Base-by-base conservation (phyloP, 2,329 filamentous ascomycete species). In the Geoglossum cookeanum region DNA sequence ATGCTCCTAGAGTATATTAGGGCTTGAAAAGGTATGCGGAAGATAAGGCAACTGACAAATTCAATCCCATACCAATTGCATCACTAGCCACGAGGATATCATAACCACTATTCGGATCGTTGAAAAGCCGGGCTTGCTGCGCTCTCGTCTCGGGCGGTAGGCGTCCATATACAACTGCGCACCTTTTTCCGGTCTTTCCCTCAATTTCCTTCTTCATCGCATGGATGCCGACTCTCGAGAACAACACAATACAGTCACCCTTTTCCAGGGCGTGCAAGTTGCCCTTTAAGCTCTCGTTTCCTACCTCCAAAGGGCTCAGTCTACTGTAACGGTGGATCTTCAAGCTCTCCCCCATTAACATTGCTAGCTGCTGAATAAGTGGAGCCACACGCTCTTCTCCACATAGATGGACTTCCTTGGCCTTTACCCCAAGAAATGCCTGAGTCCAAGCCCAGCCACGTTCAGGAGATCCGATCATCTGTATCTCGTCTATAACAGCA, bases 401-500 rank as follows among this genome's bases (percentile, higher is more conserved):
- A 67, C 92, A 98, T 0, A 98, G 76, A 70, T 98, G 92, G 4
- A 98, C 75, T 66, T 98, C 92, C 63, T 83, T 84, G 3, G 88
- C 92, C 69, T 85, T 83, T 0, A 95, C 77, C 39, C 92, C 92
- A 4, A 98, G 74, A 13, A 97, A 75, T 1, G 92, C 92, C 64
- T 89, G 81, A 1, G 90, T 95, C 92, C 92, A 98, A 1, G 89
- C 90, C 83, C 85, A 94, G 1, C 94, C 92, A 63, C 92, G 83
- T 0, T 87, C 80, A 0, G 68, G 60, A 64, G 89, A 83, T 15
- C 80, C 83, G 62, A 98, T 87, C 92, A 98, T 97, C 70, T 98
- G 92, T 58, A 98, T 97, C 72, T 98, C 92, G 66, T 98, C 92
- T 61, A 98, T 91, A 62, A 98, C 91, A 1, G 88, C 91, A 39